Evolutionary conservation across 2,329 filamentous ascomycete genomes (phyloP).

Genomic region (Blumeria hordei): DNA sequence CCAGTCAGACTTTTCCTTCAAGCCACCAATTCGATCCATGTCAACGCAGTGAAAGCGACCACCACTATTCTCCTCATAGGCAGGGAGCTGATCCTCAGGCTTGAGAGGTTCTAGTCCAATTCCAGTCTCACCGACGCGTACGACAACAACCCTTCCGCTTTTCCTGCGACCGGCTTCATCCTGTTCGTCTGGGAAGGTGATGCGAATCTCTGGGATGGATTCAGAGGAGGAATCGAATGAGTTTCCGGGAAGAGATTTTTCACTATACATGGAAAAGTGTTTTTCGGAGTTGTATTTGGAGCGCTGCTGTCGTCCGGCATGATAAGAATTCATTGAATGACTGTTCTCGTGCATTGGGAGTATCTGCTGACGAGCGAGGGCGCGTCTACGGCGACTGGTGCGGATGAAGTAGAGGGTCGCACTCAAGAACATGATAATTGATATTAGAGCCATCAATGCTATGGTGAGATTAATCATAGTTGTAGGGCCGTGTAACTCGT

Average conservation of each 20-base stretch:
- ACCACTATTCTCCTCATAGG: conserved; percentile 63
- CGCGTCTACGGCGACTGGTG: conserved; percentile 29
- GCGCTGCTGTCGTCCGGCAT: conserved; percentile 30
- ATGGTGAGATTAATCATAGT: conserved; percentile 57
- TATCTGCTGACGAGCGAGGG: conserved; percentile 21
- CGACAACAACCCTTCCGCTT: conserved; percentile 73
- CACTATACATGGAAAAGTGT: conserved; percentile 54
- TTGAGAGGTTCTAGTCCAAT: conserved; percentile 70
- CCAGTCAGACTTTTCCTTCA: conserved; percentile 54
- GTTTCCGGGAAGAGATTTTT: conserved; percentile 55
- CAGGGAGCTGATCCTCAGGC: conserved; percentile 55
- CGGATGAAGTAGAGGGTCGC: conserved; percentile 49
- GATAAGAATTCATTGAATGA: conserved; percentile 21
- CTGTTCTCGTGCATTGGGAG: conserved; percentile 43
- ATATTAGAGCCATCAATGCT: conserved; percentile 51
- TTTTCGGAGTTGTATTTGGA: conserved; percentile 28
- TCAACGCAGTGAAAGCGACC: conserved; percentile 81
- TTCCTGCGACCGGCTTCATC: conserved; percentile 61
- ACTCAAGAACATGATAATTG: conserved; percentile 44
- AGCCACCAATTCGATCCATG: conserved; percentile 76
- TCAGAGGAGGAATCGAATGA: conserved; percentile 54
- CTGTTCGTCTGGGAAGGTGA: conserved; percentile 92
- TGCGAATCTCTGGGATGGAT: conserved; percentile 82
- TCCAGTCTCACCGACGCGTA: conserved; percentile 67
- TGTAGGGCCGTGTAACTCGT: conserved; percentile 20